phyloP scores from a whole-genome alignment of 2,329 filamentous ascomycete species.

The Alternaria rosae region DNA sequence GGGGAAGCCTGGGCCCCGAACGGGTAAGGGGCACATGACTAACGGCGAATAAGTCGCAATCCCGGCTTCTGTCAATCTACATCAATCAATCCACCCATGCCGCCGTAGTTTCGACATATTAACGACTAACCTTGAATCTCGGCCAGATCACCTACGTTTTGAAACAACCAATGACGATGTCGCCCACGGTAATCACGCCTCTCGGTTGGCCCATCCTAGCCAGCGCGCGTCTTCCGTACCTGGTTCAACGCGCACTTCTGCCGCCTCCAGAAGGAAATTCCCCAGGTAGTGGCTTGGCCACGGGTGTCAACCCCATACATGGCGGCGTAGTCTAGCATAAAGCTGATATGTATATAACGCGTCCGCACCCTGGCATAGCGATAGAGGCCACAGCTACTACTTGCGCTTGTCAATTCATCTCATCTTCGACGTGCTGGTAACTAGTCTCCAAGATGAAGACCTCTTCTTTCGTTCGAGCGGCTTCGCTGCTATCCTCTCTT shows the following conservation, averaged over 20 bases:
- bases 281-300: constrained; percentile 32
- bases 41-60: constrained; percentile 37
- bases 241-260: constrained; percentile 35
- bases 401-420: constrained; percentile 29
- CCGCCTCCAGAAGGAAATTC: constrained; percentile 21
- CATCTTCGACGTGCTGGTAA: constrained; percentile 28
- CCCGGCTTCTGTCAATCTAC: constrained; percentile 46
- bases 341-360: constrained; percentile 41
- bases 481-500: constrained; percentile 49
- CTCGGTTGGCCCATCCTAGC: constrained; percentile 21
- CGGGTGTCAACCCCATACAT: constrained; percentile 26
- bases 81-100: constrained; percentile 43
- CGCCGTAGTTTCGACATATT: constrained; percentile 41
- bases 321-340: constrained; percentile 30
- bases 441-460: constrained; percentile 43
- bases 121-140: constrained; percentile 34
- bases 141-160: constrained; percentile 25
- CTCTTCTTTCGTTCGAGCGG: constrained; percentile 43
- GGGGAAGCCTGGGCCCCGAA: constrained; percentile 25
- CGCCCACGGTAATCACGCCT: constrained; percentile 37
- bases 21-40: constrained; percentile 17
- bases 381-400: constrained; percentile 30
- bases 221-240: constrained; percentile 32
- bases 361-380: constrained; percentile 28
- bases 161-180: constrained; percentile 31